A percentile compares a stretch with the other conserved stretches of the same genome.
phyloP scores from a whole-genome alignment of 345 rosid species.

The Hypericum perforatum region DNA sequence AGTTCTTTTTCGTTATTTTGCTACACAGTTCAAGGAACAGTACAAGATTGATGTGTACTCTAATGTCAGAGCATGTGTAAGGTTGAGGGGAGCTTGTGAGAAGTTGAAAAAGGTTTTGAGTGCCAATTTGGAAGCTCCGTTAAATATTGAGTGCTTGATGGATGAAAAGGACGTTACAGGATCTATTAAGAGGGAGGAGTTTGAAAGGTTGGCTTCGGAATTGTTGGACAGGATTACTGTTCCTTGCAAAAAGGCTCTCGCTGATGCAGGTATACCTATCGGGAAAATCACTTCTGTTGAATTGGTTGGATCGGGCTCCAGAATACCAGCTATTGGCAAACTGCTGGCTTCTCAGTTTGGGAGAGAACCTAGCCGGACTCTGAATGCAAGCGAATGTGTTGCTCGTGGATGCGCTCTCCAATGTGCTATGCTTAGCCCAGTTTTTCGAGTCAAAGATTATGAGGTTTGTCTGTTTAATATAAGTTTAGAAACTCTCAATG shows the following conservation, averaged over 20 bases:
- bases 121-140: conserved; percentile 52
- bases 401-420: conserved; percentile 62
- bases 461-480: conserved; percentile 31
- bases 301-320: conserved; percentile 57
- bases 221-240: conserved; percentile 30
- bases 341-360: conserved; percentile 35
- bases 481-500: neutral
- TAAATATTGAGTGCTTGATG: conserved; percentile 55
- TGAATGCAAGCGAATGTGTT: conserved; percentile 58
- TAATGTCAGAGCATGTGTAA: conserved; percentile 35
- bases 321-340: conserved; percentile 45
- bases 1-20: conserved; percentile 43
- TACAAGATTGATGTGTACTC: conserved; percentile 47
- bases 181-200: conserved; percentile 50
- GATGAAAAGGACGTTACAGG: conserved; percentile 61
- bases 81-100: conserved; percentile 52
- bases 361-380: conserved; percentile 42
- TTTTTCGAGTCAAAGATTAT: conserved; percentile 46
- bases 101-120: conserved; percentile 52
- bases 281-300: conserved; percentile 43
- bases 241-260: conserved; percentile 42
- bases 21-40: conserved; percentile 39
- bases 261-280: conserved; percentile 30
- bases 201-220: conserved; percentile 40
- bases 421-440: conserved; percentile 58